Percentiles rank a stretch among this genome's conserved stretches.
These are phyloP conservation scores for Neurospora crassa DNA, from an alignment of 2,329 filamentous ascomycete genomes.

Conservation along the genomic window DNA sequence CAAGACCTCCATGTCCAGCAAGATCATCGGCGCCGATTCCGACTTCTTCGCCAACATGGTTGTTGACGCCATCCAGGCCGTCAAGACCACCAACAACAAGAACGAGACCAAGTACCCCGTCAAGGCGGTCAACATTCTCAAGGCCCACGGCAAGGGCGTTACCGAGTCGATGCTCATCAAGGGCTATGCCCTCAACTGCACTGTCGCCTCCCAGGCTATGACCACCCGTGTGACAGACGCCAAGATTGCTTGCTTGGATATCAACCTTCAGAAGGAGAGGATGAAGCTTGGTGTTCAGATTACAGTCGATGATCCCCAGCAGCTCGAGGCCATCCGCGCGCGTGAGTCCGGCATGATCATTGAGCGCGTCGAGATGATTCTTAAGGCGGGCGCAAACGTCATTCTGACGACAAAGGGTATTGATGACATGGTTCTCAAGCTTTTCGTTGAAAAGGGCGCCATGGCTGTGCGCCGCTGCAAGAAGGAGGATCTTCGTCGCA, in stretches of 20 bases:
- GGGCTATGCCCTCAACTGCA: constrained; percentile 97
- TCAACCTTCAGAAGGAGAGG: constrained; percentile 97
- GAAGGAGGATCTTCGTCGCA: constrained; percentile 94
- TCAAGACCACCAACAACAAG: constrained; percentile 86
- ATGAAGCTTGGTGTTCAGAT: constrained; percentile 99
- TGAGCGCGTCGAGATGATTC: constrained; percentile 91
- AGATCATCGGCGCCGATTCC: constrained; percentile 92
- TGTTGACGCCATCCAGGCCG: constrained; percentile 89
- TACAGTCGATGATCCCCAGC: constrained; percentile 92
- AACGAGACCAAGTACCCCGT: constrained; percentile 94
- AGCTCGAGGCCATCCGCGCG: constrained; percentile 93
- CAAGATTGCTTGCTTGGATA: constrained; percentile 93
- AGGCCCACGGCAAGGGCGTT: constrained; percentile 91
- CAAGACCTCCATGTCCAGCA: constrained; percentile 98
- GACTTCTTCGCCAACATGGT: constrained; percentile 98
- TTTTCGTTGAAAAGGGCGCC: constrained; percentile 86
- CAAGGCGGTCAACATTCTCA: constrained; percentile 97
- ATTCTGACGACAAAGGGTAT: constrained; percentile 97
- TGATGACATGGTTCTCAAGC: constrained; percentile 88
- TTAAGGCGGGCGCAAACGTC: constrained; percentile 95
- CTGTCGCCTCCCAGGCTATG: constrained; percentile 97
- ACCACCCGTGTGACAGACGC: constrained; percentile 83
- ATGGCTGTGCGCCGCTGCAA: constrained; percentile 96
- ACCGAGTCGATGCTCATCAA: constrained; percentile 85
- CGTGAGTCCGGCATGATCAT: constrained; percentile 88